Evolutionary conservation across 2,329 filamentous ascomycete species (phyloP).

Genomic region (Exophiala lecanii-corni): DNA sequence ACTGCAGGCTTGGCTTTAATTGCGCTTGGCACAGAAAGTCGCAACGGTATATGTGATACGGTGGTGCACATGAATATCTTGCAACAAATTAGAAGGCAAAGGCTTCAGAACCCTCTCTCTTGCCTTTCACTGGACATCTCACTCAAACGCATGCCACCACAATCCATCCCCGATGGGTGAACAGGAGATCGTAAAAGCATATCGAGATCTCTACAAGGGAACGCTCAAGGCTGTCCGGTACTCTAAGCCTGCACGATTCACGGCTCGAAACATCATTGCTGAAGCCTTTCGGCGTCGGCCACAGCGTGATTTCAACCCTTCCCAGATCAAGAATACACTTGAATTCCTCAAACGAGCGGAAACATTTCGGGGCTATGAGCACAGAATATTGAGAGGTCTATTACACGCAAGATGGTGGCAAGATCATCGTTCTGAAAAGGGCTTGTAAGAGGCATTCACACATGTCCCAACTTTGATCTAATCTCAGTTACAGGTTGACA

Average conservation of each 20-base stretch:
- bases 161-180: not conserved
- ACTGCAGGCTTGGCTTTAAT: not conserved
- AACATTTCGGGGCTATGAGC: conserved; percentile 39
- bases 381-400: conserved; percentile 45
- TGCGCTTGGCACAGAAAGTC: not conserved
- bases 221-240: conserved; percentile 53
- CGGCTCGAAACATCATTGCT: conserved; percentile 44
- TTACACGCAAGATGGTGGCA: conserved; percentile 42
- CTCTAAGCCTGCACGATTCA: conserved; percentile 53
- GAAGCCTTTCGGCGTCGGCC: conserved; percentile 38
- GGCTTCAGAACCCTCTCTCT: too few species aligned
- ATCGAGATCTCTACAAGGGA: conserved; percentile 54
- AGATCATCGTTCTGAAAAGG: conserved; percentile 30
- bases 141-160: too few species aligned
- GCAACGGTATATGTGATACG: not conserved
- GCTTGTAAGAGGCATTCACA: conserved; percentile 19
- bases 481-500: conserved; percentile 7
- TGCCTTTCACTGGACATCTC: too few species aligned
- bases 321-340: conserved; percentile 42
- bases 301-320: conserved; percentile 35
- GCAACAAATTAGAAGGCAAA: too few species aligned
- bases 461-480: conserved; percentile 1
- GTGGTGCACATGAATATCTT: not conserved
- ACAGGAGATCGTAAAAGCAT: conserved; percentile 44
- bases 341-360: conserved; percentile 42